A percentile compares a stretch with the other conserved stretches of the same genome.
These are phyloP conservation scores for Melampsora occidentalis DNA, from an alignment of 1,284 basidiomycete species.

Conservation along the genomic window DNA sequence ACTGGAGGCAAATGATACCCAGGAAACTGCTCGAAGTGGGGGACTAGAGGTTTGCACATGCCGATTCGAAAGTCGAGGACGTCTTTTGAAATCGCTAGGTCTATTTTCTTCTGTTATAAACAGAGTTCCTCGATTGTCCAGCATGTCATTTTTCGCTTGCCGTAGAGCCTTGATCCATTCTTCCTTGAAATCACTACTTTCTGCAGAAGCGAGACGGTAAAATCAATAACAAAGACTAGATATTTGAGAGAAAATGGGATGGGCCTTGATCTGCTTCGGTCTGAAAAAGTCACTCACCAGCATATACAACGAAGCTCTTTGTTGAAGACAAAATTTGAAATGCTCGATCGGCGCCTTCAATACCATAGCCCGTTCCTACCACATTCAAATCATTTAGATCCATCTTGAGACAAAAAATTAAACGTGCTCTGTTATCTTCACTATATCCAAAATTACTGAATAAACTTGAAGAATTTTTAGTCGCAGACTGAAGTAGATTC, in stretches of 20 bases:
- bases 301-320: conserved; percentile 71
- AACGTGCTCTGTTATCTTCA: conserved; percentile 33
- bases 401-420: conserved; percentile 39
- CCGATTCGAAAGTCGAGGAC: conserved; percentile 66
- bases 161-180: conserved; percentile 70
- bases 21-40: conserved; percentile 48
- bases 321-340: conserved; percentile 37
- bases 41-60: conserved; percentile 56
- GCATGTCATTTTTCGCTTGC: conserved; percentile 67
- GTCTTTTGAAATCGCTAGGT: conserved; percentile 68
- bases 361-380: conserved; percentile 19
- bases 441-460: conserved; percentile 10
- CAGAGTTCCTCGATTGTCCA: conserved; percentile 54
- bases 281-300: conserved; percentile 58
- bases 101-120: conserved; percentile 60
- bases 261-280: no score
- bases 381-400: conserved; percentile 22
- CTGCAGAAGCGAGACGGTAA: conserved; percentile 53
- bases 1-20: conserved; percentile 51
- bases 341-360: neutral
- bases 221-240: neutral
- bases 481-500: neutral
- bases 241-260: neutral
- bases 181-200: conserved; percentile 62
- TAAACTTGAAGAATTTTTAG: conserved; percentile 11